These are phyloP conservation scores for Pseudozyma pruni DNA, from an alignment of 1,284 basidiomycete species.

Conservation along the genomic window DNA sequence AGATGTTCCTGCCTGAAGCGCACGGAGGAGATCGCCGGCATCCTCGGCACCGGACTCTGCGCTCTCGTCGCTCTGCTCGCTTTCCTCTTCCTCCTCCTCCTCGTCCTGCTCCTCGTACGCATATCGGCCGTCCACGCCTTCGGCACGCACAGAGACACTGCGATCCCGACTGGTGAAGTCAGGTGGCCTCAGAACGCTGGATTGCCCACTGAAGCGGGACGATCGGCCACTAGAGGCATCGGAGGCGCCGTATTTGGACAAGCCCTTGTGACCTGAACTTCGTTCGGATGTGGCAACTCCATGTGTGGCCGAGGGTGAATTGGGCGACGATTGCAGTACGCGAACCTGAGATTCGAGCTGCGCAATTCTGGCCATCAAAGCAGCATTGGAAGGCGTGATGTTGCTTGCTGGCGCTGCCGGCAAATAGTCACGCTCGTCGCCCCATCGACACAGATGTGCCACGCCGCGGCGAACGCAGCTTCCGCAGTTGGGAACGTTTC, in stretches of 20 bases:
- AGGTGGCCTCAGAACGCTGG: conserved; percentile 27
- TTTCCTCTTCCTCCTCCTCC: conserved; percentile 23
- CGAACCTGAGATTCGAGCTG: conserved; percentile 50
- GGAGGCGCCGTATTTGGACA: conserved; percentile 15
- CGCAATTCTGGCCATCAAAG: conserved; percentile 50
- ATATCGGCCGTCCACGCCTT: background rate
- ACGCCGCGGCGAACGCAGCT: conserved; percentile 52
- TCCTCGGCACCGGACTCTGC: conserved; percentile 32
- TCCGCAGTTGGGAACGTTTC: conserved; percentile 55
- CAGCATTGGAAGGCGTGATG: conserved; percentile 48
- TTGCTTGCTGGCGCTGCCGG: conserved; percentile 28
- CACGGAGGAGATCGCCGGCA: conserved; percentile 31
- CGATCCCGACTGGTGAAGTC: conserved; percentile 43
- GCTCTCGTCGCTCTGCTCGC: conserved; percentile 39
- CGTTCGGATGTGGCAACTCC: conserved; percentile 16
- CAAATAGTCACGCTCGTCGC: conserved; percentile 53
- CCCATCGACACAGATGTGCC: conserved; percentile 54
- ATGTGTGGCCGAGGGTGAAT: conserved; percentile 18
- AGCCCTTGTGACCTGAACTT: conserved; percentile 5
- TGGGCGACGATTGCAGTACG: conserved; percentile 32
- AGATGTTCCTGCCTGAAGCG: conserved; percentile 21
- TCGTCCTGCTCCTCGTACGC: conserved; percentile 5
- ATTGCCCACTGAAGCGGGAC: conserved; percentile 23
- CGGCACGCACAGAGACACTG: background rate
- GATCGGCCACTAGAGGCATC: conserved; percentile 26